Evolutionary conservation across 129 eudicot genomes (phyloP), one percentile per base, ranked within the genome.

Genomic region (Arctium lappa): DNA sequence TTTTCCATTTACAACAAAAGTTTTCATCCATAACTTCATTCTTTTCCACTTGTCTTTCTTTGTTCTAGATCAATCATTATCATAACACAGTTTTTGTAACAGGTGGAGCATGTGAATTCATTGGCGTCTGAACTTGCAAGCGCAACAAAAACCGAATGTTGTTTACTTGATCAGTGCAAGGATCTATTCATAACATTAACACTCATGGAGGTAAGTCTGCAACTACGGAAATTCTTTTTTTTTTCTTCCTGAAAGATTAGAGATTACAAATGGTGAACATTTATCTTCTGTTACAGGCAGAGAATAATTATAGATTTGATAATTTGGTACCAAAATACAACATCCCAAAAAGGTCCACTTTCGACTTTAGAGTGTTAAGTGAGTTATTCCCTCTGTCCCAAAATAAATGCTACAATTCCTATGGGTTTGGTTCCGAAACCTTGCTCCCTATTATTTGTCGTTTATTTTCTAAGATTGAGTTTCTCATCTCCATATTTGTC

Each of bases 61-160:
- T 22, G 27, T 22, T 22, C 12, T 13, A 44, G 12, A 44, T 1
- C 11, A 12, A 44, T 63, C 62, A 38, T 68, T 69, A 37, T 77
- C 30, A 7, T 53, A 3, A 83, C n/a, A 36, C 30, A 15, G 6
- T 76, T 32, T 72, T 15, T 29, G 82, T 42, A 31, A 80, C 88
- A 94, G 97, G 93, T 88, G 4, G 97, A 94, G 78, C 83, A 88
- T 79, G 86, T 86, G 83, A 91, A 88, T 75, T 82, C 81, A 18
- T 68, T 92, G 87, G 90, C 88, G 60, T 85, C 88, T 71, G 97
- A 92, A 81, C 94, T 95, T 77, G 89, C 88, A 12, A 86, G 71
- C 8, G 27, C 90, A 70, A 87, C 88, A 70, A 85, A 87, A 74
- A 44, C 73, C 8, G 97, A 95, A 83, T 85, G 84, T 76, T 82